Evolutionary conservation across 345 rosid genomes (phyloP).

Genomic region (Microcos paniculata): DNA sequence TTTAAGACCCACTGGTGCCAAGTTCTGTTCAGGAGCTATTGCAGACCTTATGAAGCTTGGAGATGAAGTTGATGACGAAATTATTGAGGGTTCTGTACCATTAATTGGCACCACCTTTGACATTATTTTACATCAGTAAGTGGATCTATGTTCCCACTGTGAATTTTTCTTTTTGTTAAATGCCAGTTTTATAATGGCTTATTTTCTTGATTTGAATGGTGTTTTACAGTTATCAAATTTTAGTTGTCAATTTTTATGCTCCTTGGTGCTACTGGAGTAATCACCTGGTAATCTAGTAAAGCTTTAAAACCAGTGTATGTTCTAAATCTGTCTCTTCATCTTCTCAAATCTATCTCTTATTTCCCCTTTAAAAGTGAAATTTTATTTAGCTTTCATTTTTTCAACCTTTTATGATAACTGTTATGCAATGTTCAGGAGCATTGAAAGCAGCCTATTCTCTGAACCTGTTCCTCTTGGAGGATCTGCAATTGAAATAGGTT

Average conservation of each 20-base stretch:
- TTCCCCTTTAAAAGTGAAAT: no score
- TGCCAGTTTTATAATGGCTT: background rate
- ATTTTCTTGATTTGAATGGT: conserved; percentile 17
- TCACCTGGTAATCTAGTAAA: conserved; percentile 63
- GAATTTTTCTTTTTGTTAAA: background rate
- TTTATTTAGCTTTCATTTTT: no score
- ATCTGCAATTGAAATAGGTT: no score
- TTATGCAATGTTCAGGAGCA: no score
- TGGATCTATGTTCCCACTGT: conserved; percentile 13
- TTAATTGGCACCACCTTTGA: conserved; percentile 70
- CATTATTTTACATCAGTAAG: conserved; percentile 71
- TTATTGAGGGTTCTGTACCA: conserved; percentile 59
- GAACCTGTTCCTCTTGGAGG: no score
- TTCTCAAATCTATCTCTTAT: no score
- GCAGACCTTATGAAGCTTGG: conserved; percentile 69
- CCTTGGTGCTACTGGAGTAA: conserved; percentile 99
- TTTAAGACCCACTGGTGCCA: conserved; percentile 80
- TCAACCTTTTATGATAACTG: no score
- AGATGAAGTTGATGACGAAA: conserved; percentile 66
- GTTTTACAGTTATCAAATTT: conserved; percentile 75
- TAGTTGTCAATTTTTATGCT: conserved; percentile 91
- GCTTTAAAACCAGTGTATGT: background rate
- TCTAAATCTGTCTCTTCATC: no score
- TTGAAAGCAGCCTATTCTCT: no score
- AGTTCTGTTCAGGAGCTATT: conserved; percentile 70